These are phyloP conservation scores for Raffaelea albimanens DNA, from an alignment of 2,329 filamentous ascomycete genomes.

Conservation along the genomic window DNA sequence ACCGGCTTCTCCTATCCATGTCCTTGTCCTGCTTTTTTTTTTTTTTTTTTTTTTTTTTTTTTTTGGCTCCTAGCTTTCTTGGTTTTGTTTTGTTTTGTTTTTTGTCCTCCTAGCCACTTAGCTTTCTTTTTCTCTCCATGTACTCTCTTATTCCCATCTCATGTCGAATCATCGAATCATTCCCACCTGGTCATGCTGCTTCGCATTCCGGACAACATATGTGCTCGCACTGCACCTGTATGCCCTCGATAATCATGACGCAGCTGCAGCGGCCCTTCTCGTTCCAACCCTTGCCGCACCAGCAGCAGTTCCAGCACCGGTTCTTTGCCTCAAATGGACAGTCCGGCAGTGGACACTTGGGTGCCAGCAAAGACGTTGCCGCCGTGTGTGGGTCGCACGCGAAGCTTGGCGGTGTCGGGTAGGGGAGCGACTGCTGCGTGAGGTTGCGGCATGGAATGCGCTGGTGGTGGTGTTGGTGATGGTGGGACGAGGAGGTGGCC, in stretches of 20 bases:
- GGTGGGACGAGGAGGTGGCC: conserved; percentile 4
- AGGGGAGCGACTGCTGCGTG: conserved; percentile 32
- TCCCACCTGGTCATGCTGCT: conserved; percentile 19
- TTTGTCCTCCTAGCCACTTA: background rate
- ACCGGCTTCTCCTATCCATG: background rate
- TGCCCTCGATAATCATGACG: conserved; percentile 42
- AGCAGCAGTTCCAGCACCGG: conserved; percentile 45
- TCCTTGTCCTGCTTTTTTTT: background rate
- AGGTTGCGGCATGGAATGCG: conserved; percentile 31
- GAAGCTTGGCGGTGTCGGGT: conserved; percentile 36
- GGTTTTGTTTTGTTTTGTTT: background rate
- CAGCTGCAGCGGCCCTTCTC: conserved; percentile 38
- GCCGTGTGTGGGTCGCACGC: conserved; percentile 19
- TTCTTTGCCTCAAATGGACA: conserved; percentile 42
- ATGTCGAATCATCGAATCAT: too few species aligned
- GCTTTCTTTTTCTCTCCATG: background rate
- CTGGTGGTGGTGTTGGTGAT: conserved; percentile 10
- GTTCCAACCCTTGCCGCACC: conserved; percentile 46
- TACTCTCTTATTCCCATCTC: too few species aligned
- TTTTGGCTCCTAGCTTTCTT: background rate
- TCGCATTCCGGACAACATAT: conserved; percentile 43
- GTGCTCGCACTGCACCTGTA: conserved; percentile 40
- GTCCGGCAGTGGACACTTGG: conserved; percentile 34
- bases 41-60: background rate
- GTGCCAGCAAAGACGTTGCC: conserved; percentile 20